These are phyloP conservation scores for Endocalyx cinctus DNA, from an alignment of 2,329 filamentous ascomycete species.

Conservation along the genomic window DNA sequence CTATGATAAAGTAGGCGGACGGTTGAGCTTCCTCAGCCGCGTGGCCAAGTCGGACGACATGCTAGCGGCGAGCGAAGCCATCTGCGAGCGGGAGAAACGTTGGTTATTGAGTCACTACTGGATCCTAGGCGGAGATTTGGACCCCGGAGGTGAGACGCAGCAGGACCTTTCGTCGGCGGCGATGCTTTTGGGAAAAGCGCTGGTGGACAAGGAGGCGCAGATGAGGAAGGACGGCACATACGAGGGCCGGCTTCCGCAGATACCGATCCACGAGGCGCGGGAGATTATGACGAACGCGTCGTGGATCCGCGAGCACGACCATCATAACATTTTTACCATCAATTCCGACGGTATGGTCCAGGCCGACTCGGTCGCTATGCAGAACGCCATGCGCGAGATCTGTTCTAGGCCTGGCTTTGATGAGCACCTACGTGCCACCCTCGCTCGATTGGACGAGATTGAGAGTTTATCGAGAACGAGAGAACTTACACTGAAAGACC, in stretches of 20 bases:
- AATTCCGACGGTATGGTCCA: constrained; percentile 51
- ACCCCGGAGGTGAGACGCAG: constrained; percentile 63
- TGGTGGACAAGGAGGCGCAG: constrained; percentile 43
- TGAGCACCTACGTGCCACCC: constrained; percentile 45
- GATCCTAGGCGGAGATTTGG: constrained; percentile 67
- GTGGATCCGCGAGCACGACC: constrained; percentile 53
- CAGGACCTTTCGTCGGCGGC: constrained; percentile 53
- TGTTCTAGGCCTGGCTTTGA: constrained; percentile 47
- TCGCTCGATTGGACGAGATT: constrained; percentile 49
- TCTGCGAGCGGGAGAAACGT: constrained; percentile 65
- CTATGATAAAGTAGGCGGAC: constrained; percentile 49
- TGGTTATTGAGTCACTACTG: constrained; percentile 75
- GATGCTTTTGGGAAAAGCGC: constrained; percentile 53
- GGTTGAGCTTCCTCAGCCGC: constrained; percentile 48
- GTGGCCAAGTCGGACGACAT: constrained; percentile 49
- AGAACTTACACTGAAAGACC: constrained; percentile 50
- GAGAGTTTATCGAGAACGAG: constrained; percentile 50
- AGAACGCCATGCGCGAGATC: constrained; percentile 51
- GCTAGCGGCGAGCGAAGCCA: constrained; percentile 47
- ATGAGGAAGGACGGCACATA: constrained; percentile 15
- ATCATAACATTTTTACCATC: constrained; percentile 55
- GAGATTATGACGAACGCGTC: constrained; percentile 54
- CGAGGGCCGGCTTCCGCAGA: constrained; percentile 44
- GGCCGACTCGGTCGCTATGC: constrained; percentile 54
- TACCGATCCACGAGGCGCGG: constrained; percentile 43